phyloP scores from a whole-genome alignment of 169 alveolate species.

The Plasmodium berghei region DNA sequence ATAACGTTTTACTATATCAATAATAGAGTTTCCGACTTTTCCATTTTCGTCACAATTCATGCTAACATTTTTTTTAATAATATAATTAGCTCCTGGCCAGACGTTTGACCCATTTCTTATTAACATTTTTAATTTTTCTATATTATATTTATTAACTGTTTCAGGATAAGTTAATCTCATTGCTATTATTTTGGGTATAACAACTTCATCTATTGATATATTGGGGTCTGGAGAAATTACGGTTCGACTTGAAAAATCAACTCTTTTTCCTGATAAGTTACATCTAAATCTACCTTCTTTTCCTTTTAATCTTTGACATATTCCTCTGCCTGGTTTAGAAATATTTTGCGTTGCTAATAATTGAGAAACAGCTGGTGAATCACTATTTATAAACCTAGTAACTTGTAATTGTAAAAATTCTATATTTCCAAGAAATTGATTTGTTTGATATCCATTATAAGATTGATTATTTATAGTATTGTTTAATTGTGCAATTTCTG shows the following conservation, averaged over 20 bases:
- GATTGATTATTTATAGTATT: conserved; percentile 87
- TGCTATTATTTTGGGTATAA: conserved; percentile 98
- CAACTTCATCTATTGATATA: conserved; percentile 96
- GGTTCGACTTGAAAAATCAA: conserved; percentile 99
- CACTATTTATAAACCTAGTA: conserved; percentile 94
- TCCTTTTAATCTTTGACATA: conserved; percentile 88
- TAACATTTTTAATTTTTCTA: conserved; percentile 90
- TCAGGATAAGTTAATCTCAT: conserved; percentile 97
- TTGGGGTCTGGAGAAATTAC: conserved; percentile 99
- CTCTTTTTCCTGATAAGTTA: conserved; percentile 99
- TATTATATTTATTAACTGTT: conserved; percentile 92
- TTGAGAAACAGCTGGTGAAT: conserved; percentile 94
- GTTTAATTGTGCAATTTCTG: conserved; percentile 92
- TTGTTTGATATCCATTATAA: conserved; percentile 90
- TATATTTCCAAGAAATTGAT: conserved; percentile 91
- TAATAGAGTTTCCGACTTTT: neutral
- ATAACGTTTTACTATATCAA: conserved; percentile 36
- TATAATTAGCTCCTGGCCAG: conserved; percentile 98
- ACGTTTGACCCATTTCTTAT: conserved; percentile 94
- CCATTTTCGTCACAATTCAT: neutral
- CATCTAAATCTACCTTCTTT: conserved; percentile 99
- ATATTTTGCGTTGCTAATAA: conserved; percentile 85
- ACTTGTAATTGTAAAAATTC: conserved; percentile 90
- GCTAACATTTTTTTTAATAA: conserved; percentile 74
- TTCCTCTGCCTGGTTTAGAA: conserved; percentile 88